These are phyloP conservation scores for Verbascum thapsus DNA, from an alignment of 257 asterid species.

Conservation along the genomic window DNA sequence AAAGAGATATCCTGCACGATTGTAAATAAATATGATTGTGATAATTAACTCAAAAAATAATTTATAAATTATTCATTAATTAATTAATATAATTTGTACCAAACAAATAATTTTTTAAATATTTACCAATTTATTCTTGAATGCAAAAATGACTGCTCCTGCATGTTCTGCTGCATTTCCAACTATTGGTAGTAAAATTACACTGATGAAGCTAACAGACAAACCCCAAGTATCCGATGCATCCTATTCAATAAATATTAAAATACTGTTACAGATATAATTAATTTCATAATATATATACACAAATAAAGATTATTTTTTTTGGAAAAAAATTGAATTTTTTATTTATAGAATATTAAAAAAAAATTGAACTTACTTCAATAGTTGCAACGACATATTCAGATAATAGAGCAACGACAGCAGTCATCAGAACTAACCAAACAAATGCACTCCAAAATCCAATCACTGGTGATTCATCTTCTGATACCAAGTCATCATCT, in stretches of 20 bases:
- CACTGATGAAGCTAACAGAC: constrained; percentile 80
- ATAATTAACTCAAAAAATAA: too few species aligned
- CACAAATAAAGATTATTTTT: background rate
- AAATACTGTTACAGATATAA: too few species aligned
- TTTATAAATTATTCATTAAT: too few species aligned
- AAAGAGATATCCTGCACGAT: constrained; percentile 57
- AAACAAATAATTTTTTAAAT: too few species aligned
- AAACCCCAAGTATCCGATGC: constrained; percentile 86
- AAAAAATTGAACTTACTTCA: constrained; percentile 49
- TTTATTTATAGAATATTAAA: background rate
- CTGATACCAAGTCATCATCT: constrained; percentile 37
- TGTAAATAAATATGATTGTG: background rate
- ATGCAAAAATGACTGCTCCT: constrained; percentile 88
- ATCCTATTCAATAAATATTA: constrained; percentile 38
- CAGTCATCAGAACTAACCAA: constrained; percentile 75
- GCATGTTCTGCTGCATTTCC: constrained; percentile 99
- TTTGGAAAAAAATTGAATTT: too few species aligned
- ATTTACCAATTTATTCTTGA: constrained; percentile 82
- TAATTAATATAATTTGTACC: too few species aligned
- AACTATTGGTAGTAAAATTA: constrained; percentile 86
- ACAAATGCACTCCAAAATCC: constrained; percentile 77
- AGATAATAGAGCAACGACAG: constrained; percentile 62
- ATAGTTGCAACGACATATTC: constrained; percentile 81
- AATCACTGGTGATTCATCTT: constrained; percentile 58
- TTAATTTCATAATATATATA: background rate